A percentile compares a stretch with the other conserved stretches of the same genome.
phyloP scores from a whole-genome alignment of 2,329 filamentous ascomycete species.

The Fusarium domesticum region DNA sequence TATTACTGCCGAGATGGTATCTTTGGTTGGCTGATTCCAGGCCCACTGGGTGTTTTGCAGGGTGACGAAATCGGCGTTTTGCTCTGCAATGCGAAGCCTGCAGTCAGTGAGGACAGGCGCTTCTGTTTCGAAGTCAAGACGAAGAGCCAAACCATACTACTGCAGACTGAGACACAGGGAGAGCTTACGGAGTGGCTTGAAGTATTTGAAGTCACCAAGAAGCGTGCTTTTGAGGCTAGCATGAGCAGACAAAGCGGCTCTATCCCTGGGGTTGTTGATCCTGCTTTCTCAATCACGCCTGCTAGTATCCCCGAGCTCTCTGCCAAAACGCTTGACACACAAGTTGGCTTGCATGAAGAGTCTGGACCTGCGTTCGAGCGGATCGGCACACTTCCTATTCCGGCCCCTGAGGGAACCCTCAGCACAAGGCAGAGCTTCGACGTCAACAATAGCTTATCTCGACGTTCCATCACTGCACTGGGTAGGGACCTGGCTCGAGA shows the following conservation, averaged over 20 bases:
- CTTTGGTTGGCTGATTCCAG: slow-evolving; percentile 90
- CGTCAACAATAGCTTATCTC: slow-evolving; percentile 48
- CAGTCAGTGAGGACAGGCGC: slow-evolving; percentile 85
- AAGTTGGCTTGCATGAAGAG: slow-evolving; percentile 56
- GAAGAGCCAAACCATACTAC: slow-evolving; percentile 82
- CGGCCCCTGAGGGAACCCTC: slow-evolving; percentile 52
- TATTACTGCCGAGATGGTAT: slow-evolving; percentile 95
- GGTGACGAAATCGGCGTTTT: slow-evolving; percentile 95
- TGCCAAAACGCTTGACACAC: slow-evolving; percentile 69
- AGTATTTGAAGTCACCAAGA: slow-evolving; percentile 91
- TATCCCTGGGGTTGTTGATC: slow-evolving; percentile 53
- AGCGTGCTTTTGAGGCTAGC: slow-evolving; percentile 78
- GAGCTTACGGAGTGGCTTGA: slow-evolving; percentile 95
- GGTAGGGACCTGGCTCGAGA: slow-evolving; percentile 50
- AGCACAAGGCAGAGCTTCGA: slow-evolving; percentile 70
- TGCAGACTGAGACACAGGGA: slow-evolving; percentile 88
- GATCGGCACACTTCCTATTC: slow-evolving; percentile 61
- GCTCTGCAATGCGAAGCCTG: slow-evolving; percentile 87
- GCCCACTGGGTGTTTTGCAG: slow-evolving; percentile 82
- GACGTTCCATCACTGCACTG: slow-evolving; percentile 55
- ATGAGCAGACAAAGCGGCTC: slow-evolving; percentile 50
- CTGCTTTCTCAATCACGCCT: slow-evolving; percentile 89
- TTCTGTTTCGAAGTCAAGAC: slow-evolving; percentile 99
- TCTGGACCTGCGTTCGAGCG: slow-evolving; percentile 49
- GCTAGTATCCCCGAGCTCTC: slow-evolving; percentile 89